Conservation (phyloP, 768 basidiomycete genomes). For the Jaapia argillacea region DNA sequence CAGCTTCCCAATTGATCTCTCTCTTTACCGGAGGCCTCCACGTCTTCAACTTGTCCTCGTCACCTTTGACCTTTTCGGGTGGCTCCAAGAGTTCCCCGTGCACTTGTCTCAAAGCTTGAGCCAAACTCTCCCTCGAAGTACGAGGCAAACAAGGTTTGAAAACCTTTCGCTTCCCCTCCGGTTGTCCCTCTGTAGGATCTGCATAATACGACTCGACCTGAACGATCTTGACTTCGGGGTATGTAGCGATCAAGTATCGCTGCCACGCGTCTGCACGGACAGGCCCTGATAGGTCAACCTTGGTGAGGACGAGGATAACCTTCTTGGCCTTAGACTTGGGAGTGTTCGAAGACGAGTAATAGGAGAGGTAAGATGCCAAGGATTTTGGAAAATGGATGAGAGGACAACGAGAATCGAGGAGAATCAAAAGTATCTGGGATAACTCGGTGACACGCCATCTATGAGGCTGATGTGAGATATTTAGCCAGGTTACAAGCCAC, state of each 20-base stretch:
- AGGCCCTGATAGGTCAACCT: constrained; percentile 77
- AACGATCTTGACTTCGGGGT: constrained; percentile 52
- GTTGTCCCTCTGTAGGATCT: constrained; percentile 8
- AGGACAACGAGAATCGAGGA: constrained; percentile 87
- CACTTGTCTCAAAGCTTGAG: constrained; percentile 52
- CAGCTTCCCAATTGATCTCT: constrained; percentile 66
- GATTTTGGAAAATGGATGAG: constrained; percentile 80
- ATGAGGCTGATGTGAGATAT: constrained; percentile 6
- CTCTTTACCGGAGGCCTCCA: constrained; percentile 63
- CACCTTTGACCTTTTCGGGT: constrained; percentile 40
- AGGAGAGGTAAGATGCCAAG: constrained; percentile 50
- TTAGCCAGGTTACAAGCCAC: too few species aligned
- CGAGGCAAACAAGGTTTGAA: constrained; percentile 63
- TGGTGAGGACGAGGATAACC: constrained; percentile 74
- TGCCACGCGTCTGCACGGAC: constrained; percentile 57
- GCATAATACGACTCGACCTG: constrained; percentile 62
- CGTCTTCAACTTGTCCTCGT: constrained; percentile 36
- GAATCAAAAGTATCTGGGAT: constrained; percentile 77
- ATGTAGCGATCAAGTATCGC: constrained; percentile 38
- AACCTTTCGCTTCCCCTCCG: constrained; percentile 34
- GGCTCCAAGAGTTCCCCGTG: constrained; percentile 63
- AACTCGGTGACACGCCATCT: constrained; percentile 94
- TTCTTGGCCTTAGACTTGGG: constrained; percentile 23
- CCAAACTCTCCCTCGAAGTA: constrained; percentile 50
- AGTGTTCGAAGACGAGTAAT: constrained; percentile 12